Evolutionary conservation across 2,329 filamentous ascomycete genomes (phyloP).

Genomic region (Epichloe elymi): DNA sequence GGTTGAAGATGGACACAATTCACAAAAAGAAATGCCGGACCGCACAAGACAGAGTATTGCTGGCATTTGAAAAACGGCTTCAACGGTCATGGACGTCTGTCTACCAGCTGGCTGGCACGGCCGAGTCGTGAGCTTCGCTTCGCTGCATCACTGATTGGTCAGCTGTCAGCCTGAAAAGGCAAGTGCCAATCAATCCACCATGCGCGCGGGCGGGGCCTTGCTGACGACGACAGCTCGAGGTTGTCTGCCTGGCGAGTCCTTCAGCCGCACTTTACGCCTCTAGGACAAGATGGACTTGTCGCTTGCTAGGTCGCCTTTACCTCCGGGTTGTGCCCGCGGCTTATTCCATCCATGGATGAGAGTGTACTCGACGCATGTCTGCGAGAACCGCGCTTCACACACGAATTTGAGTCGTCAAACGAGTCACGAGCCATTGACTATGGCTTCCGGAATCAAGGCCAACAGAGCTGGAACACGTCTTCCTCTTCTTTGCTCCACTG

Average conservation of each 20-base stretch:
- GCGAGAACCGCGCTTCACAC: too few species aligned
- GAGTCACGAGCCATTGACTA: constrained; percentile 11
- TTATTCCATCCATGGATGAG: too few species aligned
- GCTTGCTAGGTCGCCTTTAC: too few species aligned
- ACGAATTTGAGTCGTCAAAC: too few species aligned
- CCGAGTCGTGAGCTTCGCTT: background rate
- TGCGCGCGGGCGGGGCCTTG: too few species aligned
- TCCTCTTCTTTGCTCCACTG: constrained; percentile 18
- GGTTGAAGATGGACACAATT: background rate
- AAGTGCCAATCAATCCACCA: background rate
- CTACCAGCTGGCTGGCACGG: too few species aligned
- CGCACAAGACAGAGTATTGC: background rate
- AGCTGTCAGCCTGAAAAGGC: background rate
- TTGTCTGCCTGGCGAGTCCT: too few species aligned
- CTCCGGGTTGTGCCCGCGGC: too few species aligned
- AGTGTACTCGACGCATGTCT: too few species aligned
- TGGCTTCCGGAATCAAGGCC: constrained; percentile 16
- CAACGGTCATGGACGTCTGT: background rate
- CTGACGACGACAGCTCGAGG: too few species aligned
- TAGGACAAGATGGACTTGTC: background rate
- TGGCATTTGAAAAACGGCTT: background rate
- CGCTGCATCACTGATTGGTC: constrained; percentile 1
- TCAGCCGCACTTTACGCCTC: background rate
- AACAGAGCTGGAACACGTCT: constrained; percentile 13
- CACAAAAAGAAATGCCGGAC: background rate